These are phyloP conservation scores for Clarireedia monteithiana DNA, from an alignment of 2,329 filamentous ascomycete species.

Conservation along the genomic window DNA sequence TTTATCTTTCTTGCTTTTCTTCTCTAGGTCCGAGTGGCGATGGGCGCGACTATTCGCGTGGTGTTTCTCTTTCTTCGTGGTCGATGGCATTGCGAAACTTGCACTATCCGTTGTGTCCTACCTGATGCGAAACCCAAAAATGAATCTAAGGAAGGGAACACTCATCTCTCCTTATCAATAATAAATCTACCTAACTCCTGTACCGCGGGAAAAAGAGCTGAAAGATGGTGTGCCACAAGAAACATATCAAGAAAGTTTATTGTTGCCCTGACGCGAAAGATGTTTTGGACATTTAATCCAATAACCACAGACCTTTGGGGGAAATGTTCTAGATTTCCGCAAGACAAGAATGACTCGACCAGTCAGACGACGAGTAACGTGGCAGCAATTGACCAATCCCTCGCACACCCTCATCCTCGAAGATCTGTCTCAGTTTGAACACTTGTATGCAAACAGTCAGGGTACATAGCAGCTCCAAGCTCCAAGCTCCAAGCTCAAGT, in stretches of 20 bases:
- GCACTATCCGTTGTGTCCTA: slow-evolving; percentile 9
- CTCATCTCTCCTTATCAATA: too few species aligned
- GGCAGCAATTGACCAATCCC: slow-evolving; percentile 15
- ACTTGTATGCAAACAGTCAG: neutral
- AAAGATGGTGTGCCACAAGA: neutral
- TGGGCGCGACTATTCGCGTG: slow-evolving; percentile 19
- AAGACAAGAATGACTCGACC: neutral
- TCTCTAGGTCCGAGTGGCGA: slow-evolving; percentile 17
- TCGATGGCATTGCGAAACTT: slow-evolving; percentile 17
- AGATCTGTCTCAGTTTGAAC: neutral
- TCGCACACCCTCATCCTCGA: slow-evolving; percentile 10
- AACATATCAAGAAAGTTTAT: neutral
- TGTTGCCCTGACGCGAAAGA: neutral
- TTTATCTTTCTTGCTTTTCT: slow-evolving; percentile 23
- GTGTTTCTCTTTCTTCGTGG: slow-evolving; percentile 22
- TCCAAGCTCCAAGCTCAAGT: too few species aligned
- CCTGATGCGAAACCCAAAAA: too few species aligned
- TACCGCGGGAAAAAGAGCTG: neutral
- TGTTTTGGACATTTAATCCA: neutral
- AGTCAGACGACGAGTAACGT: slow-evolving; percentile 10
- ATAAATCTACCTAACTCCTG: too few species aligned
- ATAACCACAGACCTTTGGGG: neutral
- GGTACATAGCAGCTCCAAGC: neutral
- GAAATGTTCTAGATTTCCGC: neutral
- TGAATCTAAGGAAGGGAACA: too few species aligned